Evolutionary conservation across 495 filamentous ascomycete species (phyloP), one percentile per base, ranked within the genome.

Genomic region (Penicillium canariense): DNA sequence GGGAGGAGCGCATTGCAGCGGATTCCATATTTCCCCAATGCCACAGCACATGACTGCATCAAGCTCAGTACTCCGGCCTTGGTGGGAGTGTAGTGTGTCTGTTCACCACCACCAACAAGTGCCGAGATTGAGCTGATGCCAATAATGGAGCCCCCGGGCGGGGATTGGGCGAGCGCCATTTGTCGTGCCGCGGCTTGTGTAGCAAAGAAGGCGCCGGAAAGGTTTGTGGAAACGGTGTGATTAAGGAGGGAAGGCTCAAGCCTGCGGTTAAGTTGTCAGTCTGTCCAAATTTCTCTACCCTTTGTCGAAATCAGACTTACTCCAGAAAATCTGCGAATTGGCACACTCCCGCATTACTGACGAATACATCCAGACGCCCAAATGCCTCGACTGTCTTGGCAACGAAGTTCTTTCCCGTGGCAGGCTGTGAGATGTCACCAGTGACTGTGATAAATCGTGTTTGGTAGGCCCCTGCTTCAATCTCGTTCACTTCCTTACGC

Each of bases 261-360:
- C 32, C 67, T 68, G 35, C 20, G 22, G 28, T 35, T 25, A 20
- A n/a, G 11, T 4, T 25, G 18, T 64, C 20, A 56, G 49, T 25
- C 36, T 8, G 36, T 14, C 8, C 12, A 7, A 14, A 40, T 20
- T 14, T n/a, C 18, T 43, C 18, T 2, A 14, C 31, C n/a, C 6
- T 31, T 10, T n/a, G 4, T 23, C 20, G 10, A 2, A 15, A 18
- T 47, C 10, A 43, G 4, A 75, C 76, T 58, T 61, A 80, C 75
- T 83, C 77, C 11, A 94, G 74, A 59, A 94, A 88, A 34, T 89
- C 83, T 23, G 84, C 83, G 65, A 91, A 91, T 59, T 87, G 76
- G 73, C 87, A 94, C n/a, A 93, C 77, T 2, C 89, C 89, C 2
- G 89, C 89, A 72, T 94, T 94, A 65, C 81, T 84, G 1, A 94